Percentiles rank a stretch among this genome's conserved stretches.
These are phyloP conservation scores for Apiotrichum sp. DNA, from an alignment of 1,284 basidiomycete species.

Conservation along the genomic window DNA sequence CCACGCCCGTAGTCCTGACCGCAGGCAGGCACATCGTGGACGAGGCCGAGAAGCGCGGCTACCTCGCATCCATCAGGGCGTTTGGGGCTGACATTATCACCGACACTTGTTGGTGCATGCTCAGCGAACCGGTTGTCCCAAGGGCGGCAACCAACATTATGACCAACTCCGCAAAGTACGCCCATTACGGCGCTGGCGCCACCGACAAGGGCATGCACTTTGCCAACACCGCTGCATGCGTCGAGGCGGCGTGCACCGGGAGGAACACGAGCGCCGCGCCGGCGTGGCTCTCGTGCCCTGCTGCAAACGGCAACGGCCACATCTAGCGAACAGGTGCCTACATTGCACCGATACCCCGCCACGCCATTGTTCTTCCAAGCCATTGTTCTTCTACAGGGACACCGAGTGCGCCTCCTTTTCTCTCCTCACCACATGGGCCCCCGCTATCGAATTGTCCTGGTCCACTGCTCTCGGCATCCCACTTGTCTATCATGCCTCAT, in stretches of 20 bases:
- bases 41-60: constrained; percentile 2
- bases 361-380: no score
- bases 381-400: no score
- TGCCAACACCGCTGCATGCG: constrained; percentile 1
- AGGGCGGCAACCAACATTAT: not conserved
- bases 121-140: constrained; percentile 5
- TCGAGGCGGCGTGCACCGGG: constrained; percentile 4
- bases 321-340: no score
- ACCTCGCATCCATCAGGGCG: not conserved
- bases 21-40: constrained; percentile 1
- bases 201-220: constrained; percentile 5
- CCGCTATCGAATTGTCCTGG: no score
- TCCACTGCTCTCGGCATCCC: no score
- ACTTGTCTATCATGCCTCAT: no score
- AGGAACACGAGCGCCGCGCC: not conserved
- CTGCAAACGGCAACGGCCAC: no score
- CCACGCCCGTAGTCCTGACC: constrained; percentile 3
- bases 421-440: no score
- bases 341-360: no score
- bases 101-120: constrained; percentile 15
- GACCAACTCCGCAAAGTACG: constrained; percentile 13
- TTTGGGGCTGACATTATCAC: constrained; percentile 6
- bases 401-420: no score
- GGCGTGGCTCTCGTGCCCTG: not conserved
- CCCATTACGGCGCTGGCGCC: constrained; percentile 11